Conservation (phyloP, 495 filamentous ascomycete genomes). For the Neurospora cerealis region DNA sequence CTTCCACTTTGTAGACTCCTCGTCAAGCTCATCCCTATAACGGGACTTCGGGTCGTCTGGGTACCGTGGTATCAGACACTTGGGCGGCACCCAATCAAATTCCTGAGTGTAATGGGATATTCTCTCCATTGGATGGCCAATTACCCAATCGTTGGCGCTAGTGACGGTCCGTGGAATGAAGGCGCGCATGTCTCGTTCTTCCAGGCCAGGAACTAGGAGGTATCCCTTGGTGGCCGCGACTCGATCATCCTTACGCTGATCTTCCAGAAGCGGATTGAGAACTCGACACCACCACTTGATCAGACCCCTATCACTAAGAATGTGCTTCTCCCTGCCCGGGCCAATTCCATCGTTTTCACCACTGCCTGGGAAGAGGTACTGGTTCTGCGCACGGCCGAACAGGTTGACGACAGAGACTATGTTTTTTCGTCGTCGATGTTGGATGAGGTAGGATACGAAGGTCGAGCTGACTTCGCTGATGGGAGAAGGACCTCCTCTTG, state of each 20-base stretch:
- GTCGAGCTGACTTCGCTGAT: slow-evolving; percentile 59
- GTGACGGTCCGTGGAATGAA: slow-evolving; percentile 38
- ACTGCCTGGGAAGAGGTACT: slow-evolving; percentile 92
- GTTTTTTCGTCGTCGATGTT: slow-evolving; percentile 53
- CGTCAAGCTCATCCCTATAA: slow-evolving; percentile 81
- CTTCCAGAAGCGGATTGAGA: slow-evolving; percentile 61
- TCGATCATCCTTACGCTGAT: slow-evolving; percentile 20
- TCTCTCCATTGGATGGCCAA: slow-evolving; percentile 45
- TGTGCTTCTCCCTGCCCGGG: slow-evolving; percentile 52
- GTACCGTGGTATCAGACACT: slow-evolving; percentile 80
- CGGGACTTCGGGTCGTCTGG: slow-evolving; percentile 95
- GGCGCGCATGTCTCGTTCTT: slow-evolving; percentile 62
- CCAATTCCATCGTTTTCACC: slow-evolving; percentile 53
- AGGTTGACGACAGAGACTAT: slow-evolving; percentile 74
- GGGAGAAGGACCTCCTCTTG: slow-evolving; percentile 55
- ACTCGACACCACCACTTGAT: slow-evolving; percentile 94
- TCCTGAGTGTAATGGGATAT: slow-evolving; percentile 57
- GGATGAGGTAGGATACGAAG: slow-evolving; percentile 67
- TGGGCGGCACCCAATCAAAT: slow-evolving; percentile 53
- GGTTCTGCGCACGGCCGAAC: slow-evolving; percentile 84
- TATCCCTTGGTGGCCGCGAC: slow-evolving; percentile 51
- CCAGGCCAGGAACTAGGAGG: slow-evolving; percentile 77
- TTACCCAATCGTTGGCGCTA: slow-evolving; percentile 37
- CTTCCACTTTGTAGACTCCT: slow-evolving; percentile 39
- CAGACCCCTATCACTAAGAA: slow-evolving; percentile 81